Evolutionary conservation across 495 filamentous ascomycete species (phyloP).

Genomic region (Astrocystis sublimbata): DNA sequence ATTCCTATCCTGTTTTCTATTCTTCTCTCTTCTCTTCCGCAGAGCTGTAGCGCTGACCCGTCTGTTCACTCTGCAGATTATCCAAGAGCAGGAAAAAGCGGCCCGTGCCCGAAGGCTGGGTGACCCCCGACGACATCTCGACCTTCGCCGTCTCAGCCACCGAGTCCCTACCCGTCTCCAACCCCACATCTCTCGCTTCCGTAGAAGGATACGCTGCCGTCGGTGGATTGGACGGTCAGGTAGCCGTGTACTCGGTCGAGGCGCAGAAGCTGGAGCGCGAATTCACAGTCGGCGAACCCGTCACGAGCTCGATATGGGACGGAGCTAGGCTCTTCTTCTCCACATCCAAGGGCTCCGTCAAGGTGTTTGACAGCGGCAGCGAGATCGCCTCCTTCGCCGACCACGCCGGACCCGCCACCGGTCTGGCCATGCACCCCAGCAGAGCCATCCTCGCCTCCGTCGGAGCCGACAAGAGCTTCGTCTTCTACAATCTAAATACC

Average conservation of each 20-base stretch:
- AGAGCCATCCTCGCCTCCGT: slow-evolving; percentile 83
- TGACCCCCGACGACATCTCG: slow-evolving; percentile 69
- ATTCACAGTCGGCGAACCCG: slow-evolving; percentile 63
- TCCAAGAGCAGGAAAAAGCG: slow-evolving; percentile 86
- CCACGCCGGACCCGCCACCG: slow-evolving; percentile 79
- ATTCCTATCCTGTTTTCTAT: too few species aligned
- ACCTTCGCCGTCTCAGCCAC: slow-evolving; percentile 63
- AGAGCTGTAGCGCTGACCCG: slow-evolving; percentile 13
- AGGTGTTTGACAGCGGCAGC: slow-evolving; percentile 69
- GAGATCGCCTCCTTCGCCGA: slow-evolving; percentile 66
- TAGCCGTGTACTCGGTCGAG: slow-evolving; percentile 76
- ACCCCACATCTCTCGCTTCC: slow-evolving; percentile 63
- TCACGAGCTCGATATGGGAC: slow-evolving; percentile 81
- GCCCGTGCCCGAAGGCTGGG: slow-evolving; percentile 80
- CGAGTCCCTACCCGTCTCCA: slow-evolving; percentile 63
- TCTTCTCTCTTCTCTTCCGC: too few species aligned
- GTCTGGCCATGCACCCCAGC: slow-evolving; percentile 78
- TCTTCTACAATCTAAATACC: slow-evolving; percentile 79
- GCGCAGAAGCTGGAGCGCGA: slow-evolving; percentile 67
- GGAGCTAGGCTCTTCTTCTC: slow-evolving; percentile 68
- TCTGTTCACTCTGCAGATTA: slow-evolving; percentile 60
- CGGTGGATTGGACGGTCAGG: slow-evolving; percentile 74
- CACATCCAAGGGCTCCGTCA: slow-evolving; percentile 74
- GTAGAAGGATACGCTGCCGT: slow-evolving; percentile 75
- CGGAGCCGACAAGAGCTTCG: slow-evolving; percentile 89